These are phyloP conservation scores for Teunomyces gatunensis DNA, from an alignment of 805 yeast genomes.

Conservation along the genomic window DNA sequence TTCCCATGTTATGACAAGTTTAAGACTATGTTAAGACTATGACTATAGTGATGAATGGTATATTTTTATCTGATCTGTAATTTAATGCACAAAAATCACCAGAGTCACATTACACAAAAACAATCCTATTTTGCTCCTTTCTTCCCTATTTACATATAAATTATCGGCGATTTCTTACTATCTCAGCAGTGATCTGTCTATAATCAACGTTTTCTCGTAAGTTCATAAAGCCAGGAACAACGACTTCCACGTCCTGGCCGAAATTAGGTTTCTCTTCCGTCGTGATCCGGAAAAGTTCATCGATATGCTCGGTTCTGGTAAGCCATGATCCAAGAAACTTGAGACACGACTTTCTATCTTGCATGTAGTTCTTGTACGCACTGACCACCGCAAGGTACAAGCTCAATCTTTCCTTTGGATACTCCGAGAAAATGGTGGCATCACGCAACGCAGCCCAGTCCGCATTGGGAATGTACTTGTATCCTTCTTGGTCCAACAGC, in stretches of 20 bases:
- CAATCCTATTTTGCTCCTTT: background rate
- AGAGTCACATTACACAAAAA: background rate
- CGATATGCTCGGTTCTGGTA: constrained; percentile 22
- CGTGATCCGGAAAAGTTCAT: constrained; percentile 21
- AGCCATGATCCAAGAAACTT: constrained; percentile 31
- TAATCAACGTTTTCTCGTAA: constrained; percentile 31
- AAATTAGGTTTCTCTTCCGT: constrained; percentile 17
- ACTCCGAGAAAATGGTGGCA: constrained; percentile 57
- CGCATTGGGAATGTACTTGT: constrained; percentile 69
- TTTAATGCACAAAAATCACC: background rate
- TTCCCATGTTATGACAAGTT: constrained; percentile 16
- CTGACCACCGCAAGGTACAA: constrained; percentile 56
- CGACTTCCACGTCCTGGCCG: constrained; percentile 16
- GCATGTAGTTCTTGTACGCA: constrained; percentile 38
- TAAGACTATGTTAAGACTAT: no score
- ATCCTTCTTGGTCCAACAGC: constrained; percentile 47
- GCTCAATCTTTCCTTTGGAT: constrained; percentile 44
- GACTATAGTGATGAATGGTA: no score
- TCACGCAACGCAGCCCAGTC: constrained; percentile 84
- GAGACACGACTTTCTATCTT: constrained; percentile 30
- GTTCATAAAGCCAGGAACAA: constrained; percentile 21
- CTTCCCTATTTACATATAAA: background rate
- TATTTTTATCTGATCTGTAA: background rate
- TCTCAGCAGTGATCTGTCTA: constrained; percentile 16
- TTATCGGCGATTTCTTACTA: constrained; percentile 10